These are phyloP conservation scores for Colletotrichum neosansevieriae DNA, from an alignment of 2,329 filamentous ascomycete genomes.

Conservation along the genomic window DNA sequence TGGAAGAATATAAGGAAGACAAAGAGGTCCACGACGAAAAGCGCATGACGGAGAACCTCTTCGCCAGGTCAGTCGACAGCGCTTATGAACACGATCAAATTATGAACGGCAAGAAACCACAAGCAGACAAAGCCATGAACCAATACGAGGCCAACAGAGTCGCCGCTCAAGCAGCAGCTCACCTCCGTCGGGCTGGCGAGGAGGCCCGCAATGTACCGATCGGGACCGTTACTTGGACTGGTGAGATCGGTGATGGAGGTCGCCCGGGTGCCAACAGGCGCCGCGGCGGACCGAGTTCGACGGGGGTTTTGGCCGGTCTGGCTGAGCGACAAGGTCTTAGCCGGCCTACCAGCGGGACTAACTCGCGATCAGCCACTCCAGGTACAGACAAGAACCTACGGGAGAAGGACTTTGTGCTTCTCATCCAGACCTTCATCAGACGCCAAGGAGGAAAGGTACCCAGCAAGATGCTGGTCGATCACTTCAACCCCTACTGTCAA, in stretches of 20 bases:
- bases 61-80: slow-evolving; percentile 89
- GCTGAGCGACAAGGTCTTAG: slow-evolving; percentile 66
- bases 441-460: slow-evolving; percentile 82
- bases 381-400: slow-evolving; percentile 55
- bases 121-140: slow-evolving; percentile 82
- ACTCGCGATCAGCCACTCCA: slow-evolving; percentile 61
- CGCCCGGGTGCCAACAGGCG: slow-evolving; percentile 69
- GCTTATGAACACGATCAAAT: slow-evolving; percentile 94
- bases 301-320: slow-evolving; percentile 67
- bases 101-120: slow-evolving; percentile 79
- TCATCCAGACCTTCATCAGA: slow-evolving; percentile 84
- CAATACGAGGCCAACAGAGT: slow-evolving; percentile 85
- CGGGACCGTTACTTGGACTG: slow-evolving; percentile 94
- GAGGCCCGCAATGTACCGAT: slow-evolving; percentile 79
- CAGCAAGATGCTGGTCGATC: slow-evolving; percentile 88
- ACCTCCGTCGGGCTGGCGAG: slow-evolving; percentile 79
- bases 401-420: slow-evolving; percentile 73
- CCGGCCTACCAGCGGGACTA: slow-evolving; percentile 52
- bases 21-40: slow-evolving; percentile 70
- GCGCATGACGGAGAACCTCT: slow-evolving; percentile 89
- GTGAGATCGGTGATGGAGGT: slow-evolving; percentile 82
- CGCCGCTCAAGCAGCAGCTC: slow-evolving; percentile 80
- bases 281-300: slow-evolving; percentile 65
- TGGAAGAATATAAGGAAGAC: slow-evolving; percentile 73
- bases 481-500: slow-evolving; percentile 86